Evolutionary conservation across 164 flowering plant genomes (phyloP).

Genomic region (Houttuynia cordata): DNA sequence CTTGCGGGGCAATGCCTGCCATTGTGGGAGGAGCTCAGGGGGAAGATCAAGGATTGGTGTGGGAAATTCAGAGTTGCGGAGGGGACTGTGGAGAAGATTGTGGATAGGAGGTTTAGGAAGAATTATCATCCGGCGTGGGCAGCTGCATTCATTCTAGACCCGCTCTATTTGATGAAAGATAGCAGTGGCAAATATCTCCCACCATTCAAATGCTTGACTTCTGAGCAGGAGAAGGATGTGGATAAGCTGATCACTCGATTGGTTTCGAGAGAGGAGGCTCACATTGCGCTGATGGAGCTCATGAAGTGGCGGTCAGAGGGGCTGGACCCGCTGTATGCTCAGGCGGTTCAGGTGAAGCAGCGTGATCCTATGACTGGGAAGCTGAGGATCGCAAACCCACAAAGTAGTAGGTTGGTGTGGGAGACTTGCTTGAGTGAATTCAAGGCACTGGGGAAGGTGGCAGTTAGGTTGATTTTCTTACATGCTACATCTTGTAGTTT

Average conservation of each 20-base stretch:
- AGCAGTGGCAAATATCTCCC: slow-evolving; percentile 52
- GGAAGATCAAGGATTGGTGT: slow-evolving; percentile 15
- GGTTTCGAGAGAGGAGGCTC: slow-evolving; percentile 45
- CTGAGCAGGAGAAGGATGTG: slow-evolving; percentile 60
- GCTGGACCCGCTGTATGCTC: slow-evolving; percentile 55
- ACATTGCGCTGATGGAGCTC: slow-evolving; percentile 52
- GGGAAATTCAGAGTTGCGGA: slow-evolving; percentile 11
- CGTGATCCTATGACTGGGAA: slow-evolving; percentile 51
- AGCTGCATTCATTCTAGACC: slow-evolving; percentile 61
- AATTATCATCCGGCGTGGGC: slow-evolving; percentile 68
- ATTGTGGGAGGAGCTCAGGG: slow-evolving; percentile 18
- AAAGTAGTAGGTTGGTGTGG: slow-evolving; percentile 59
- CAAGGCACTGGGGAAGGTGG: slow-evolving; percentile 20
- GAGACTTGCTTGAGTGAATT: slow-evolving; percentile 46
- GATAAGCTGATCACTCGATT: slow-evolving; percentile 44
- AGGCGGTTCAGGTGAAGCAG: slow-evolving; percentile 51
- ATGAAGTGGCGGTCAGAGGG: slow-evolving; percentile 76
- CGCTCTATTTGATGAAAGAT: slow-evolving; percentile 37
- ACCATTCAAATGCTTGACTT: slow-evolving; percentile 46
- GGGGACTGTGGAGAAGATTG: slow-evolving; percentile 18
- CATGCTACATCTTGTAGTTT: slow-evolving; percentile 14
- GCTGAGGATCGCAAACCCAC: slow-evolving; percentile 49
- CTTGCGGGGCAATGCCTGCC: slow-evolving; percentile 21
- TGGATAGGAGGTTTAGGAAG: slow-evolving; percentile 16
- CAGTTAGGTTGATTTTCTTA: slow-evolving; percentile 17